phyloP scores from a whole-genome alignment of 179 eudicot genomes.

The Spergularia azorica region DNA sequence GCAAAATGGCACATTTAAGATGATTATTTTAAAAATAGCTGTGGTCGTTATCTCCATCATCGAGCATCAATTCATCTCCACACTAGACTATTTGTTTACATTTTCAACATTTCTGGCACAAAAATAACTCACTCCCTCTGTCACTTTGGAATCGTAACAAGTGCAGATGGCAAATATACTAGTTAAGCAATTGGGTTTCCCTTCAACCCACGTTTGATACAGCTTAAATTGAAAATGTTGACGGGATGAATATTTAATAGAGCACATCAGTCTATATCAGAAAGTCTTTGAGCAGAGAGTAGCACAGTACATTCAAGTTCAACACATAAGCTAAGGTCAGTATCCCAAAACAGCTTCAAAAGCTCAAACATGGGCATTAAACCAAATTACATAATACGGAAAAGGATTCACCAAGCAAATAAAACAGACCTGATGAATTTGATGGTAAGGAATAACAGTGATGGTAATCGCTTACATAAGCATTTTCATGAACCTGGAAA shows the following conservation, averaged over 20 bases:
- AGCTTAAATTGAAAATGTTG: too few species aligned
- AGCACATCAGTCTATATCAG: neutral
- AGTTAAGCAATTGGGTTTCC: neutral
- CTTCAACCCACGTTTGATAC: neutral
- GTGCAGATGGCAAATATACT: too few species aligned
- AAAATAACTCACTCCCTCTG: too few species aligned
- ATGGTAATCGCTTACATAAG: slow-evolving; percentile 92
- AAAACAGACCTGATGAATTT: slow-evolving; percentile 71
- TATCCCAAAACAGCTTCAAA: slow-evolving; percentile 3
- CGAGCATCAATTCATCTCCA: too few species aligned
- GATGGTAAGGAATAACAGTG: slow-evolving; percentile 88
- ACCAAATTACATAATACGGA: neutral
- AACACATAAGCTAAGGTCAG: neutral
- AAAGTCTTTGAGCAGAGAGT: neutral
- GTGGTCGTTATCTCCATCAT: too few species aligned
- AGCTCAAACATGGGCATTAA: neutral
- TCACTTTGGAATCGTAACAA: too few species aligned
- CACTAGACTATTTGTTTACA: too few species aligned
- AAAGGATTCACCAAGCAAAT: neutral
- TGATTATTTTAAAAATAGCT: neutral
- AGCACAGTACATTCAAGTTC: slow-evolving; percentile 5
- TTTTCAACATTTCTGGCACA: too few species aligned
- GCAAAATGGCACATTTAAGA: neutral
- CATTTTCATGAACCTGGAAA: slow-evolving; percentile 98
- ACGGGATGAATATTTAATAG: neutral